A percentile compares a stretch with the other conserved stretches of the same genome.
Conservation (phyloP, 306 rosid genomes). For the Oxytropis ochrocephala region DNA sequence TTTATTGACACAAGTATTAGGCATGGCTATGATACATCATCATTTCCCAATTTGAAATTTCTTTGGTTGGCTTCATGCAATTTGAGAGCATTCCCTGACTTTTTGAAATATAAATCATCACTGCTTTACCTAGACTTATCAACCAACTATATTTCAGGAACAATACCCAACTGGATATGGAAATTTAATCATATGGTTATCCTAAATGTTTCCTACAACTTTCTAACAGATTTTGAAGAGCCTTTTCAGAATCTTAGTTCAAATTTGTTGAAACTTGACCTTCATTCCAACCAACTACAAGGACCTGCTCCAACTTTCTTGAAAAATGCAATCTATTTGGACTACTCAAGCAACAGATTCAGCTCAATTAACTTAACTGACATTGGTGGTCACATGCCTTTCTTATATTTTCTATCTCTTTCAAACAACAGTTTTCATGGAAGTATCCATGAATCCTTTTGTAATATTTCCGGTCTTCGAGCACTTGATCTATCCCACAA, state of each 20-base stretch:
- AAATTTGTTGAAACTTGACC: background rate
- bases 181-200: background rate
- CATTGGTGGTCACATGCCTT: background rate
- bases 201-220: slow-evolving; percentile 41
- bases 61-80: slow-evolving; percentile 29
- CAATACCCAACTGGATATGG: slow-evolving; percentile 49
- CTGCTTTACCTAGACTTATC: slow-evolving; percentile 21
- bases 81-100: slow-evolving; percentile 20
- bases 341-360: slow-evolving; percentile 27
- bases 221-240: slow-evolving; percentile 9
- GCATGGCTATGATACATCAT: background rate
- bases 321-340: background rate
- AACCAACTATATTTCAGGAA: slow-evolving; percentile 26
- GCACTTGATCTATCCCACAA: slow-evolving; percentile 36
- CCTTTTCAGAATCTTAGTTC: background rate
- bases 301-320: slow-evolving; percentile 12
- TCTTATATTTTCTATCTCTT: background rate
- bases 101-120: slow-evolving; percentile 19
- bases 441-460: slow-evolving; percentile 23
- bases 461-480: background rate
- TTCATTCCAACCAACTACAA: slow-evolving; percentile 27
- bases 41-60: background rate
- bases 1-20: background rate
- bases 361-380: background rate
- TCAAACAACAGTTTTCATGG: slow-evolving; percentile 5